Evolutionary conservation across 1,139 yeast genomes (phyloP), one percentile per base, ranked within the genome.

Genomic region (Suhomyces panamericanus): DNA sequence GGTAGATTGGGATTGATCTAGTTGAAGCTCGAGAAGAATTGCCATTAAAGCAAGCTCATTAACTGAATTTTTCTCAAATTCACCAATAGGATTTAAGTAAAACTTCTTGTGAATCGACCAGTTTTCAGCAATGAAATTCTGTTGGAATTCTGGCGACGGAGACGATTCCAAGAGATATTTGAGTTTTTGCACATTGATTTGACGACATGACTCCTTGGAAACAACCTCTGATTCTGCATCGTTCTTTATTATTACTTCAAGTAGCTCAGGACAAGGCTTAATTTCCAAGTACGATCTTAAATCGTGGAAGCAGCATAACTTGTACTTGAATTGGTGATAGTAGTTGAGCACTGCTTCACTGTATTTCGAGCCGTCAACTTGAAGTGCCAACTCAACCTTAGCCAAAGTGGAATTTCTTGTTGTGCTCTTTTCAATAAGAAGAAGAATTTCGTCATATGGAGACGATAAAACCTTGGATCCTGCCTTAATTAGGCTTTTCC

Each of bases 21-120:
- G 34, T 6, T 42, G 17, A 28, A 52, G 41, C 20, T 45, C 43
- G 6, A 40, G 34, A 4, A 47, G 44, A 1, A 79, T 67, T 3
- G 83, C 77, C 40, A 84, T 58, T 9, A 87, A 64, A 4, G 85
- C 59, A 41, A 85, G 70, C 47, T 87, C 95, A 53, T 82, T 82
- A 3, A 86, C 87, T 6, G 80, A 66, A 55, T 78, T 82, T 55
- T 81, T 82, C 55, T 86, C 93, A 34, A 83, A 83, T 14, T 72
- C 75, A 22, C 70, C 69, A 49, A 48, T 40, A 8, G 46, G 20
- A 24, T 43, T 11, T 12, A 26, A 8, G 4, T 40, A 39, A 70
- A 62, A 33, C 63, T 57, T 33, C 62, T 59, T 8, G 56, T 75
- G 80, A 14, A 69, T 60, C 5, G 52, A 46, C 55, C 79, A 63